phyloP scores from a whole-genome alignment of 129 eudicot genomes.

The Mikania micrantha region DNA sequence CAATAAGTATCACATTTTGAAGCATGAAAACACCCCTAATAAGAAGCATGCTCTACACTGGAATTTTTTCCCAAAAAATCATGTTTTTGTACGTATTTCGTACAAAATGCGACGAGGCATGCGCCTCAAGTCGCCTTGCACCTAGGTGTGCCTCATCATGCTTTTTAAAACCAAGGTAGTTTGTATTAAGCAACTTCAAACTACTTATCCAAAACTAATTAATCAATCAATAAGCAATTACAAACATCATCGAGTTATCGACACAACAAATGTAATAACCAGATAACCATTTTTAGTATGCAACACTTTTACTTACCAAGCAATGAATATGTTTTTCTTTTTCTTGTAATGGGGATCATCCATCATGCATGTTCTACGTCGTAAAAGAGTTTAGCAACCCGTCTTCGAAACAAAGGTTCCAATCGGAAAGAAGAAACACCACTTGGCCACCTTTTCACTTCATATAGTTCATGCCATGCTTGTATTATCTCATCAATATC shows the following conservation, averaged over 20 bases:
- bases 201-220: background rate
- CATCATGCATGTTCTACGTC: slow-evolving; percentile 57
- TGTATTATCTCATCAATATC: slow-evolving; percentile 81
- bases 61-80: too few relatives aligned
- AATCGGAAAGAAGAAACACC: slow-evolving; percentile 54
- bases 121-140: too few relatives aligned
- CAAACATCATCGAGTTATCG: too few relatives aligned
- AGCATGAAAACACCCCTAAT: too few relatives aligned
- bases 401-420: slow-evolving; percentile 54
- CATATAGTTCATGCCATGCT: slow-evolving; percentile 90
- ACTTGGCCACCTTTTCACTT: slow-evolving; percentile 64
- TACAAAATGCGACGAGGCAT: too few relatives aligned
- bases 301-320: slow-evolving; percentile 26
- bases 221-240: too few relatives aligned
- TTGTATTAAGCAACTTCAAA: background rate
- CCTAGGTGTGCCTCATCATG: too few relatives aligned
- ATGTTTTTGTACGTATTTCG: too few relatives aligned
- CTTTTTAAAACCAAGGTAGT: too few relatives aligned
- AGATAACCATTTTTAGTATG: background rate
- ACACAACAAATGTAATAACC: too few relatives aligned
- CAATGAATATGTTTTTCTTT: slow-evolving; percentile 1
- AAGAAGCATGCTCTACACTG: too few relatives aligned
- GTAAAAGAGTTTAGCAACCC: slow-evolving; percentile 66
- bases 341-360: background rate
- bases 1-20: too few relatives aligned